Base-by-base conservation (phyloP, 2,329 filamentous ascomycete genomes). In the Fonsecaea monophora region DNA sequence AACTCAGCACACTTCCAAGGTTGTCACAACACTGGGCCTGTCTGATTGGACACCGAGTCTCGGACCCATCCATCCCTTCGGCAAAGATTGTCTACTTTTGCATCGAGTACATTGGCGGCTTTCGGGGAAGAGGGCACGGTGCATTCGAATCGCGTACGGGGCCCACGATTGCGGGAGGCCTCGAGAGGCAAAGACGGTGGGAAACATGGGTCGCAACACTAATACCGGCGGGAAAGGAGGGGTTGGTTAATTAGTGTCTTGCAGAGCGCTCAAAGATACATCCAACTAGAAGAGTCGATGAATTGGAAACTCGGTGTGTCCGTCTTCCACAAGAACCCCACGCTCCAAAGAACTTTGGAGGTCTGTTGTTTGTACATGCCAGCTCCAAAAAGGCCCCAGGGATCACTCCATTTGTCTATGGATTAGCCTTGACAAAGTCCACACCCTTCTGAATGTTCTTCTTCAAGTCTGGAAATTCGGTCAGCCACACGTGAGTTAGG, bases 381-480 rank as follows among this genome's bases (percentile, higher is more conserved):
- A 34, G 57, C 25, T 35, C 38, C 38, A 13, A 58, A 45, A 40
- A 54, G 30, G n/a, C 45, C 58, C 12, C 57, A 13, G n/a, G 21
- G 34, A 32, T 53, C 34, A 8, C 21, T 15, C 32, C 53, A 15
- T 25, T 53, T 57, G 15, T 77, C 77, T 80, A 82, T 77, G 81
- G 80, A 79, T 82, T 89, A 78, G 82, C 79, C 80, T 86, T 85
- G 76, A 85, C 87, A 77, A 87, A 90, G 77, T 88, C 83, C 77
- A 88, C 81, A 80, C 92, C 92, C 92, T 97, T 98, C 82, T 89
- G 85, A 80, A 98, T 97, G 90, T 98, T 97, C 88, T 84, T 80
- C 78, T 82, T 83, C 65, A 84, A 73, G 73, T 80, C 71, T 71
- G 61, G 25, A 48, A 12, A n/a, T 12, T 32, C 18, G 12, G 63